Conservation (phyloP, 2,329 filamentous ascomycete genomes). For the Cladosporium austrohemisphaericum region DNA sequence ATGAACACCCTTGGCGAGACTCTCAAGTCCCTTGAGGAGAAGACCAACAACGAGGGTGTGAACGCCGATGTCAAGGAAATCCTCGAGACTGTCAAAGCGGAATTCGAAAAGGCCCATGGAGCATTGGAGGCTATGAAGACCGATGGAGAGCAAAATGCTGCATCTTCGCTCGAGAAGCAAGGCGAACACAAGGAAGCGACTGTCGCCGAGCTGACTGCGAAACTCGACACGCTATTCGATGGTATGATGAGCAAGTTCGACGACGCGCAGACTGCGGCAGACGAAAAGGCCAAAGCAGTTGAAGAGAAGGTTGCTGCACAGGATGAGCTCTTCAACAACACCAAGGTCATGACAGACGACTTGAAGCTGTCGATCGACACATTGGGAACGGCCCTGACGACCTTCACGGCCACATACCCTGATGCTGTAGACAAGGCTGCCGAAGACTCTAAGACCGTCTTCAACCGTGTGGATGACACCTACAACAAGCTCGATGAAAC, state of each 20-base stretch:
- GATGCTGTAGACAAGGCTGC: conserved; percentile 76
- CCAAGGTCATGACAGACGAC: conserved; percentile 80
- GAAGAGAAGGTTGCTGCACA: conserved; percentile 71
- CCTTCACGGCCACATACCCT: conserved; percentile 57
- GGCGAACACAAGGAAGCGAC: conserved; percentile 56
- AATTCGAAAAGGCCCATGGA: conserved; percentile 82
- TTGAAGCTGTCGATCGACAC: conserved; percentile 82
- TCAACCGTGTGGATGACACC: conserved; percentile 75
- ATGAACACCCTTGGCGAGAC: conserved; percentile 56
- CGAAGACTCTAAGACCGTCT: conserved; percentile 81
- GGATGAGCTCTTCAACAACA: conserved; percentile 68
- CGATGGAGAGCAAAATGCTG: conserved; percentile 64
- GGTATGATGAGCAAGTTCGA: conserved; percentile 86
- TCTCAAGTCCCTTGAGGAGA: conserved; percentile 66
- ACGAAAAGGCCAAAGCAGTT: conserved; percentile 68
- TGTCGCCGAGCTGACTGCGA: conserved; percentile 51
- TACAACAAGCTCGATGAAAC: conserved; percentile 71
- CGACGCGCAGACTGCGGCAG: conserved; percentile 69
- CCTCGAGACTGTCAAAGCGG: conserved; percentile 69
- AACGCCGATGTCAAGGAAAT: conserved; percentile 55
- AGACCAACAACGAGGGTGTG: conserved; percentile 51
- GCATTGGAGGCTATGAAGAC: conserved; percentile 76
- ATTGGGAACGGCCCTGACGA: conserved; percentile 61
- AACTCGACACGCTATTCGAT: conserved; percentile 72
- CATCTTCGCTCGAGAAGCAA: conserved; percentile 55